Evolutionary conservation across 805 yeast genomes (phyloP).

Genomic region (Brettanomyces nanus): DNA sequence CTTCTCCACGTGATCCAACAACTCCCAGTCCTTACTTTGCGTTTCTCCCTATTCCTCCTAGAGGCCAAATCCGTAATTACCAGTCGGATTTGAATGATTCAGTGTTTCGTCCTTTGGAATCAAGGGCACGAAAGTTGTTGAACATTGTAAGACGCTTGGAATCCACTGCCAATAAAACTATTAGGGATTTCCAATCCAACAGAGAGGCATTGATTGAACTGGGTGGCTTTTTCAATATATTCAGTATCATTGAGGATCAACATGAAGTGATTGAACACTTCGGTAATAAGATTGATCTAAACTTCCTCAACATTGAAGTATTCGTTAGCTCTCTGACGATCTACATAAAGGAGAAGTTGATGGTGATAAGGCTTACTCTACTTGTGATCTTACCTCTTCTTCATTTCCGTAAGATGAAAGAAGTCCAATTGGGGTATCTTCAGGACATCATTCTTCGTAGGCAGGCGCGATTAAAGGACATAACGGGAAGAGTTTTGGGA

Average conservation of each 20-base stretch:
- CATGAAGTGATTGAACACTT: constrained; percentile 35
- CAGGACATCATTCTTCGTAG: constrained; percentile 29
- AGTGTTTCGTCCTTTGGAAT: constrained; percentile 22
- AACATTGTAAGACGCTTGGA: constrained; percentile 24
- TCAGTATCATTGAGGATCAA: constrained; percentile 37
- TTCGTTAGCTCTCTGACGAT: constrained; percentile 31
- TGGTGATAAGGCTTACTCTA: constrained; percentile 39
- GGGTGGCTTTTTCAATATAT: constrained; percentile 50
- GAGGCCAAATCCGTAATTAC: constrained; percentile 20
- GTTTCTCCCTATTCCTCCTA: constrained; percentile 36
- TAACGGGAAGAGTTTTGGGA: constrained; percentile 18
- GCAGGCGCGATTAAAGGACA: constrained; percentile 26
- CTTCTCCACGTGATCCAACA: constrained; percentile 43
- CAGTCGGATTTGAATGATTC: constrained; percentile 20
- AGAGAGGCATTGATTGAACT: constrained; percentile 37
- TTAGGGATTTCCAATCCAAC: constrained; percentile 32
- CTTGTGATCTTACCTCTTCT: constrained; percentile 35
- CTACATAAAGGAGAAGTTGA: constrained; percentile 43
- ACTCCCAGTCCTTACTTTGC: constrained; percentile 46
- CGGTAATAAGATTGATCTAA: constrained; percentile 45
- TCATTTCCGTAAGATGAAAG: constrained; percentile 43
- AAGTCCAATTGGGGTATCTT: constrained; percentile 38
- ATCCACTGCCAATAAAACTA: constrained; percentile 28
- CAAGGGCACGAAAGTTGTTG: constrained; percentile 11
- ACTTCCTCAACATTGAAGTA: constrained; percentile 40